Base-by-base conservation (phyloP, 495 filamentous ascomycete genomes). In the Penicillium herquei region DNA sequence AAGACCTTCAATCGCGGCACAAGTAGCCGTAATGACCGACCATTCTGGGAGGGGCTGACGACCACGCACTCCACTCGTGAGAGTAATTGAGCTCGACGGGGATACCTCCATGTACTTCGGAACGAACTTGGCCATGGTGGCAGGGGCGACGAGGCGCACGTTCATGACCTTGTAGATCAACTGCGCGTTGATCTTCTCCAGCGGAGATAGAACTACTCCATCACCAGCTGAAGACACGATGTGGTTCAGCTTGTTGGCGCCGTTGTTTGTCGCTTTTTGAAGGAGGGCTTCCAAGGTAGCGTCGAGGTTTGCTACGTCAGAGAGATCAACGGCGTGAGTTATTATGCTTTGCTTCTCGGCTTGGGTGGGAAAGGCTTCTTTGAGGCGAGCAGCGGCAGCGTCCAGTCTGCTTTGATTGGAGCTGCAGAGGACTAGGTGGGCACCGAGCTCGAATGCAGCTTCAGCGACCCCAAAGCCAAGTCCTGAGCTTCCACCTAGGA, bases 171-270 rank as follows among this genome's bases (percentile, higher is more conserved):
- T 73, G 14, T 70, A 63, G 56, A 85, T 75, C 10, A 43, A 44
- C 0, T 78, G 75, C 0, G 74, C 54, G 1, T 70, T 78, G 16
- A 79, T 37, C 5, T 78, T 71, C 3, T 65, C 17, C 1, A 84
- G 32, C 6, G 60, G 52, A 1, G 59, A 60, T 7, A 74, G 45
- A 11, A 62, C 13, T 0, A 82, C 65, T 6, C 55, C 42, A 52
- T 84, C 77, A 8, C 76, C 84, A 0, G 87, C 86, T 5, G 84
- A 86, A 61, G 69, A 79, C 49, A 84, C 77, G 18, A 89, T 71
- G 59, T 89, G 87, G 65, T 88, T 77, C 41, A 88, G 56, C 41
- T 72, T 62, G 32, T 49, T 13, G 7, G 47, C 64, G 21, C 72
- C 66, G 14, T 39, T 37, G 14, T 39, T 30, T 2, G 63, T 59